Conservation (phyloP, 306 rosid species). For the Casuarina cunninghamiana region DNA sequence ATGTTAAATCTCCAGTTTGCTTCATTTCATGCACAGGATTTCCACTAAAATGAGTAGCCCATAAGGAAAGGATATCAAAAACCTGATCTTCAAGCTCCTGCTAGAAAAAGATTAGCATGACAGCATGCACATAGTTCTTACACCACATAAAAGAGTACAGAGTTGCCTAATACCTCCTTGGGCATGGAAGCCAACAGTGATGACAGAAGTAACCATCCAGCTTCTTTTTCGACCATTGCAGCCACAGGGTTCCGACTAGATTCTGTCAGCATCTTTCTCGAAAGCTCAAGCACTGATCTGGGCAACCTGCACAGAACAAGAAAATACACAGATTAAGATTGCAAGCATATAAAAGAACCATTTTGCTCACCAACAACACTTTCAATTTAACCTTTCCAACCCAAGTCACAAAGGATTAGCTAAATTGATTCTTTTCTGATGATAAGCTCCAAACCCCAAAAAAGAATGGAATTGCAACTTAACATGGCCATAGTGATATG, state of each 20-base stretch:
- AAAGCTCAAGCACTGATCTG: conserved; percentile 77
- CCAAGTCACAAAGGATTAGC: too few species aligned
- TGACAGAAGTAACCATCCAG: conserved; percentile 96
- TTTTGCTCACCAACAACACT: conserved; percentile 12
- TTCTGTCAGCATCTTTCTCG: conserved; percentile 80
- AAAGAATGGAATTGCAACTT: conserved; percentile 8
- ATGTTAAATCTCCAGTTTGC: conserved; percentile 60
- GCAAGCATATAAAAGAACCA: conserved; percentile 23
- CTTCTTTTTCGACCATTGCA: conserved; percentile 79
- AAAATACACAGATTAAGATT: conserved; percentile 2
- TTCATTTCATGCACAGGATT: conserved; percentile 61
- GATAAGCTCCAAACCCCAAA: neutral
- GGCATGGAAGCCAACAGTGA: conserved; percentile 87
- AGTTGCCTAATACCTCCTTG: conserved; percentile 63
- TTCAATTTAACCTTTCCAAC: neutral
- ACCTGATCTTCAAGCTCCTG: conserved; percentile 94
- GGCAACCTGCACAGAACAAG: conserved; percentile 61
- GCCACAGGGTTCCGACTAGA: conserved; percentile 73
- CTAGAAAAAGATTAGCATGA: conserved; percentile 28
- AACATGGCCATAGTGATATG: neutral
- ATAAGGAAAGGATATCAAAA: conserved; percentile 91
- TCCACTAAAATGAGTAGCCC: conserved; percentile 74
- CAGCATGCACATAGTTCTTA: conserved; percentile 21
- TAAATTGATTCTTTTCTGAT: too few species aligned
- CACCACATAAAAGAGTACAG: neutral